These are phyloP conservation scores for Medicago arabica DNA, from an alignment of 306 rosid species.

Conservation along the genomic window DNA sequence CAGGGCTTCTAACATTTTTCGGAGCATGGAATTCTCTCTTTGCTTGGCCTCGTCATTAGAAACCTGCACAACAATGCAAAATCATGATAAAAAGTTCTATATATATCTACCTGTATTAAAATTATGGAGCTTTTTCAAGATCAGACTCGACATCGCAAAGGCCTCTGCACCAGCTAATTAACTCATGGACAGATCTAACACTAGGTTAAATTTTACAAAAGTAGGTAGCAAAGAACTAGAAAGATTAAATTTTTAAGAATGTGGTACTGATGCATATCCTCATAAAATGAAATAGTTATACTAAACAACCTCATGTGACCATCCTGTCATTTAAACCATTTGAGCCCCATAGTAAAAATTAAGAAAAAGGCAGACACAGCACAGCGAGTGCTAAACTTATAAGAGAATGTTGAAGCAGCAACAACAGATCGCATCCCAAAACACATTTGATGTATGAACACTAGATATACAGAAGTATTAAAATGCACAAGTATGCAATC, in stretches of 20 bases:
- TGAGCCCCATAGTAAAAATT: background rate
- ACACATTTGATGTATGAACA: constrained; percentile 28
- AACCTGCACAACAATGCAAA: constrained; percentile 62
- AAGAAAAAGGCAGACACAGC: background rate
- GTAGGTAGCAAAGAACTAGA: constrained; percentile 24
- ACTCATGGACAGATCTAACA: constrained; percentile 15
- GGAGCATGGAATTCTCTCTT: constrained; percentile 70
- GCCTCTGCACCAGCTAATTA: constrained; percentile 29
- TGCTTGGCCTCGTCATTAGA: constrained; percentile 89
- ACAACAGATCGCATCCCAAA: constrained; percentile 2
- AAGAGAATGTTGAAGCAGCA: constrained; percentile 22
- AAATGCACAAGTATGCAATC: constrained; percentile 17
- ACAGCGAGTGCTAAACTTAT: constrained; percentile 13
- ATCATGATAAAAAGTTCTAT: constrained; percentile 32
- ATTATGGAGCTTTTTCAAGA: constrained; percentile 3
- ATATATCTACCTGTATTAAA: constrained; percentile 20
- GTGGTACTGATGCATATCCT: background rate
- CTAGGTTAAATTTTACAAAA: constrained; percentile 24
- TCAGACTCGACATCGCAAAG: background rate
- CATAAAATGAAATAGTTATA: constrained; percentile 14
- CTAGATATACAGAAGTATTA: constrained; percentile 9
- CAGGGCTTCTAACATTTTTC: constrained; percentile 74
- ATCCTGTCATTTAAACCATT: constrained; percentile 9
- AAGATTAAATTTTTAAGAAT: background rate
- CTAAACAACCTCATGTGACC: constrained; percentile 5